Conservation (phyloP, 345 rosid species). For the Geranium rotundifolium region DNA sequence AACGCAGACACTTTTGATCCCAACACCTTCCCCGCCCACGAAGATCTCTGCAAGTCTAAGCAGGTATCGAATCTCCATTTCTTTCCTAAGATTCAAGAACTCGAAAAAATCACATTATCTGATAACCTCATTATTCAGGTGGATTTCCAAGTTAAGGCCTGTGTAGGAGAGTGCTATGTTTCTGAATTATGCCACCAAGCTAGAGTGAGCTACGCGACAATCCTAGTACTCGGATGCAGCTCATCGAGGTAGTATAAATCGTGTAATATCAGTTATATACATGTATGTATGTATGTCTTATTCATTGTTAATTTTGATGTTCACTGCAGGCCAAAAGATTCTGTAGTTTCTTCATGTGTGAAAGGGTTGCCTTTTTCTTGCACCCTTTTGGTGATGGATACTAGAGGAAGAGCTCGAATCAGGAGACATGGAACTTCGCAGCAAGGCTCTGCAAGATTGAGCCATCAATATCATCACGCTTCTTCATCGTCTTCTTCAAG, state of each 20-base stretch:
- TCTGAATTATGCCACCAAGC: constrained; percentile 23
- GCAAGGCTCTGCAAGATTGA: constrained; percentile 20
- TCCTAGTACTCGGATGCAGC: constrained; percentile 34
- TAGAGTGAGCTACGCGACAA: constrained; percentile 21
- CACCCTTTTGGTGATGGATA: constrained; percentile 23
- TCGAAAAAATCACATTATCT: no score
- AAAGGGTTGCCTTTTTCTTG: constrained; percentile 29
- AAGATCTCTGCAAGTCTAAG: constrained; percentile 27
- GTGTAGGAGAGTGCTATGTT: constrained; percentile 20
- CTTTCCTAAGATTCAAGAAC: no score
- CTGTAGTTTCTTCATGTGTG: constrained; percentile 13
- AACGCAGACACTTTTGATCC: constrained; percentile 20
- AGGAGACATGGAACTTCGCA: constrained; percentile 31
- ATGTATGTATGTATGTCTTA: background rate
- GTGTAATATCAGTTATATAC: background rate
- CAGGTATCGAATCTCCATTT: constrained; percentile 9
- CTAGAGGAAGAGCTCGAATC: constrained; percentile 14
- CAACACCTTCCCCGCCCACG: constrained; percentile 27
- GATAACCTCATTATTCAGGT: constrained; percentile 12
- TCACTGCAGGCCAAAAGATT: constrained; percentile 25
- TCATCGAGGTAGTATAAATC: constrained; percentile 16
- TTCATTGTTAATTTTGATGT: background rate
- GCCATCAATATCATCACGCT: constrained; percentile 1
- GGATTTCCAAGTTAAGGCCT: constrained; percentile 27
- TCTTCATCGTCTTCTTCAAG: background rate